Percentiles rank a stretch among this genome's conserved stretches.
These are phyloP conservation scores for Glomus cerebriforme DNA, from an alignment of 192 early-diverging fungal species.

Conservation along the genomic window DNA sequence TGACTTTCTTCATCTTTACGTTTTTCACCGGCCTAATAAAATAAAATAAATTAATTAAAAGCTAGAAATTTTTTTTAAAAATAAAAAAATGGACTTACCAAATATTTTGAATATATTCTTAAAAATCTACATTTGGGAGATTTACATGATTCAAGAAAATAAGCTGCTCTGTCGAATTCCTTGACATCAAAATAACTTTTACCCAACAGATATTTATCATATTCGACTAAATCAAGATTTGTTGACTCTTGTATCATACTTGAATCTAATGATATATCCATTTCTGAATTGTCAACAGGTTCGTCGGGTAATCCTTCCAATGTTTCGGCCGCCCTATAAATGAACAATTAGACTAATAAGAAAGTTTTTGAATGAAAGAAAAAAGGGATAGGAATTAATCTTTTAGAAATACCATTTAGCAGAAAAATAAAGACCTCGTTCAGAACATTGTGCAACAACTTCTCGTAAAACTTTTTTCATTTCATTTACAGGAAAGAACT, in stretches of 20 bases:
- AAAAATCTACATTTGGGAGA: constrained; percentile 67
- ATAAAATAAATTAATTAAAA: not conserved
- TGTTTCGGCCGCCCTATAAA: constrained; percentile 53
- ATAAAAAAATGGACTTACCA: constrained; percentile 50
- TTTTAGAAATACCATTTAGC: constrained; percentile 68
- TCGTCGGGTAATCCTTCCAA: constrained; percentile 42
- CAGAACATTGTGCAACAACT: constrained; percentile 64
- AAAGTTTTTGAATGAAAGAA: not conserved
- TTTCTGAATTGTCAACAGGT: constrained; percentile 9
- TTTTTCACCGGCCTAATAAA: constrained; percentile 57
- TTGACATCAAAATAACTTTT: constrained; percentile 74
- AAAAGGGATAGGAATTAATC: not conserved
- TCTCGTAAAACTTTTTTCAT: constrained; percentile 51
- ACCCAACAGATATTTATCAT: constrained; percentile 61
- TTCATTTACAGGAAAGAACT: constrained; percentile 29
- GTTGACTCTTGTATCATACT: not conserved
- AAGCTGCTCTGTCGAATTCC: constrained; percentile 68
- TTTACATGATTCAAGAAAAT: constrained; percentile 48
- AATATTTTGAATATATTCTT: constrained; percentile 75
- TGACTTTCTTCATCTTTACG: constrained; percentile 58
- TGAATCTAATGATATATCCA: constrained; percentile 33
- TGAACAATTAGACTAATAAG: not conserved
- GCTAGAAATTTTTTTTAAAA: not conserved
- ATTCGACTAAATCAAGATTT: constrained; percentile 2
- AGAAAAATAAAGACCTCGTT: constrained; percentile 68